A percentile compares a stretch with the other conserved stretches of the same genome.
Conservation (phyloP, 129 eudicot genomes). For the Smallanthus sonchifolius region DNA sequence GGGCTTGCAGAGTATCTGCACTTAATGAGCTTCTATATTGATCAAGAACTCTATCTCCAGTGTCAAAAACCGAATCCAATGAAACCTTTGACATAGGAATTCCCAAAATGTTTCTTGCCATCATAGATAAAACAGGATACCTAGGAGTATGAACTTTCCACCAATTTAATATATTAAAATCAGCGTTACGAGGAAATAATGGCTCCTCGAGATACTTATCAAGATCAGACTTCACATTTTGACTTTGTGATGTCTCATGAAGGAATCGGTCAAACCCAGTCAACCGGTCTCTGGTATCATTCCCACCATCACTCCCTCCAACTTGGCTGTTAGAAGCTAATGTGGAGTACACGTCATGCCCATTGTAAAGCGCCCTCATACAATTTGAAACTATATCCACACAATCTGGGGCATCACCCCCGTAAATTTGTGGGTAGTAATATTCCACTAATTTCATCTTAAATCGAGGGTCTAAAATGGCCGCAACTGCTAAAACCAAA, state of each 20-base stretch:
- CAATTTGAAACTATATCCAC: conserved; percentile 76
- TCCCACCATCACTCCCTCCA: conserved; percentile 36
- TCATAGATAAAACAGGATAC: conserved; percentile 85
- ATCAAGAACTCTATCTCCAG: conserved; percentile 63
- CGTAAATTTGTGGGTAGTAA: conserved; percentile 81
- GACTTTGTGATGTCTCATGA: conserved; percentile 76
- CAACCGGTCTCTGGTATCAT: conserved; percentile 49
- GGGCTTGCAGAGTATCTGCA: conserved; percentile 73
- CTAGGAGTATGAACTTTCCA: conserved; percentile 95
- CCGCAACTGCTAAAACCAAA: conserved; percentile 83
- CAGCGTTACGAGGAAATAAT: conserved; percentile 73
- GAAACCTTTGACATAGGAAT: conserved; percentile 75
- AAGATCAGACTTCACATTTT: conserved; percentile 62
- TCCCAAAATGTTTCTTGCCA: conserved; percentile 83
- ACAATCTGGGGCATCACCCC: conserved; percentile 57
- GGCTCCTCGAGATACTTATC: conserved; percentile 95
- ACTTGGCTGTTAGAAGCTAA: conserved; percentile 48
- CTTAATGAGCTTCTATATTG: conserved; percentile 56
- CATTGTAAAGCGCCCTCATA: conserved; percentile 77
- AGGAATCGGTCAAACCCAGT: conserved; percentile 77
- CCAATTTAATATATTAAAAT: conserved; percentile 74
- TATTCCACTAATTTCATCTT: conserved; percentile 92
- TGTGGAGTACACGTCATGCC: conserved; percentile 65
- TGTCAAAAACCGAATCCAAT: conserved; percentile 45
- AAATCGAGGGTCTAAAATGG: conserved; percentile 79